These are phyloP conservation scores for Aaosphaeria arxii DNA, from an alignment of 2,329 filamentous ascomycete genomes.

Conservation along the genomic window DNA sequence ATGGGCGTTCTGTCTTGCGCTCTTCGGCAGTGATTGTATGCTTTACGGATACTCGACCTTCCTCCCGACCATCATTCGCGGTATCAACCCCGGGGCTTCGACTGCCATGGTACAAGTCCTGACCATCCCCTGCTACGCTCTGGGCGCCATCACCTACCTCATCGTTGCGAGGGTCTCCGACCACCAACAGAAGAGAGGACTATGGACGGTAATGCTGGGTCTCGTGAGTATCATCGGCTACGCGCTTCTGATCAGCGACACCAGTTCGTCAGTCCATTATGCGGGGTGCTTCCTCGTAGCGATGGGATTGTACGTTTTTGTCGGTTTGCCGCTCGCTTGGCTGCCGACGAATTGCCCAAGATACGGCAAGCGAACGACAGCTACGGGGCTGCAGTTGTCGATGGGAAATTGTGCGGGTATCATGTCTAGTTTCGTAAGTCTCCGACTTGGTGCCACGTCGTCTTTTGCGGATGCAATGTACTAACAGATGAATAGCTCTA, in stretches of 20 bases:
- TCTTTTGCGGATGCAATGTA: slow-evolving; percentile 7
- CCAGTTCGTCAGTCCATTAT: slow-evolving; percentile 63
- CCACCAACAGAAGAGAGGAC: slow-evolving; percentile 60
- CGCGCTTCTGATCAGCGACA: slow-evolving; percentile 61
- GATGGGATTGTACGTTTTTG: slow-evolving; percentile 64
- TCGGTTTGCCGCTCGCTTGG: slow-evolving; percentile 57
- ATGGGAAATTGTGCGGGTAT: slow-evolving; percentile 70
- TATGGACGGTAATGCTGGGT: slow-evolving; percentile 64
- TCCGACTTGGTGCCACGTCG: not conserved
- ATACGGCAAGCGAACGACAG: slow-evolving; percentile 73
- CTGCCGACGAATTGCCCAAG: slow-evolving; percentile 67
- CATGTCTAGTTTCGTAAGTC: slow-evolving; percentile 66
- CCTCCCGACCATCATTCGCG: slow-evolving; percentile 73
- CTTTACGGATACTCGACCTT: slow-evolving; percentile 78
- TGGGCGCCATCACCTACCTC: slow-evolving; percentile 70
- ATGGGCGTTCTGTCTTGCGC: slow-evolving; percentile 65
- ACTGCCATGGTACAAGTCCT: slow-evolving; percentile 68
- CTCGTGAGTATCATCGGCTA: slow-evolving; percentile 66
- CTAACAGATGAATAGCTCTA: slow-evolving; percentile 43
- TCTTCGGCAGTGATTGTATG: slow-evolving; percentile 74
- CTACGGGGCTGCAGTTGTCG: slow-evolving; percentile 68
- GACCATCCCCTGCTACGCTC: slow-evolving; percentile 73
- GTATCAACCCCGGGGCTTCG: slow-evolving; percentile 60
- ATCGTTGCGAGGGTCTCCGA: slow-evolving; percentile 65
- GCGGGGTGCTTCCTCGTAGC: slow-evolving; percentile 77